Conservation (phyloP, 257 asterid genomes). For the Solanum microdontum region DNA sequence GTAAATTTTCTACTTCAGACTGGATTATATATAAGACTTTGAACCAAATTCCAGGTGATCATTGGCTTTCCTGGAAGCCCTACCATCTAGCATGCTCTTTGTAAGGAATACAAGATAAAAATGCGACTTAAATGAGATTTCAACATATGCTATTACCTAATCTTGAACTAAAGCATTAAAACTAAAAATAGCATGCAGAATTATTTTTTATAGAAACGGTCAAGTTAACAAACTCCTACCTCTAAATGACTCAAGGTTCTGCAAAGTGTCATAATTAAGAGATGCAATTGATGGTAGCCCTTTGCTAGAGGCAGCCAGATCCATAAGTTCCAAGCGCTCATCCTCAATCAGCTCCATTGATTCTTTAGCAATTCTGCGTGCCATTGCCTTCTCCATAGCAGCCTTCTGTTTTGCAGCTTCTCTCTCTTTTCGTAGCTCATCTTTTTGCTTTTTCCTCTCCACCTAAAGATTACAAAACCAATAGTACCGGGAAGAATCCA, state of each 20-base stretch:
- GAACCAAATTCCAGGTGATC: not conserved
- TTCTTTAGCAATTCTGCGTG: conserved; percentile 87
- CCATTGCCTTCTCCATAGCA: conserved; percentile 88
- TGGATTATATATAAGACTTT: not conserved
- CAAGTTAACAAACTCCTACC: conserved; percentile 44
- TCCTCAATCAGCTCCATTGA: conserved; percentile 95
- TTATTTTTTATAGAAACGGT: not conserved
- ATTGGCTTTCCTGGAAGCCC: not conserved
- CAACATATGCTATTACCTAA: not conserved
- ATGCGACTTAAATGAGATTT: not conserved
- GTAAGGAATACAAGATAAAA: not conserved
- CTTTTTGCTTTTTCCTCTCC: conserved; percentile 91
- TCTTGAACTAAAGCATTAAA: not conserved
- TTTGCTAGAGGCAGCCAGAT: conserved; percentile 83
- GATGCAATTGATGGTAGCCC: conserved; percentile 74
- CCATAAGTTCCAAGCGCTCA: conserved; percentile 96
- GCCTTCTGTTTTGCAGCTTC: conserved; percentile 82
- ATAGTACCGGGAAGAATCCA: not conserved
- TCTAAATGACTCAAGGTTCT: conserved; percentile 72
- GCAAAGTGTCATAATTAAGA: conserved; percentile 82
- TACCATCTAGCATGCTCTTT: not conserved
- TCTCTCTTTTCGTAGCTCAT: conserved; percentile 71
- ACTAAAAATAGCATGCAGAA: not conserved
- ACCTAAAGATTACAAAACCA: conserved; percentile 32
- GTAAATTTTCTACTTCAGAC: not conserved